Conservation (phyloP, 306 rosid species). For the Lathyrus tuberosus region DNA sequence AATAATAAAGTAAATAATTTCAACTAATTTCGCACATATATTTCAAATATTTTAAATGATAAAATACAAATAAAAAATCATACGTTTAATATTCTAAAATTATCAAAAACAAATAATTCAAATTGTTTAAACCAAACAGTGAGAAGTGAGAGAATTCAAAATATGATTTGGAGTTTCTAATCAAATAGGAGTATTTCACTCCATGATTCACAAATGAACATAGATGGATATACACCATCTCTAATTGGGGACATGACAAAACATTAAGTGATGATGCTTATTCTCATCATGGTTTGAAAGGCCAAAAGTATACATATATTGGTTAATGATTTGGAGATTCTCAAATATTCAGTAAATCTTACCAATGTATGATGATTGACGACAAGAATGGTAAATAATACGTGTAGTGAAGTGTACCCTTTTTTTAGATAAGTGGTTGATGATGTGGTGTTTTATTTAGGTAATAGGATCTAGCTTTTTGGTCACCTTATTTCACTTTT, state of each 20-base stretch:
- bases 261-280: neutral
- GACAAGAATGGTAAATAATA: conserved; percentile 21
- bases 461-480: conserved; percentile 27
- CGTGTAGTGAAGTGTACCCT: neutral
- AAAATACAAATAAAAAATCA: no score
- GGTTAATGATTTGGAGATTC: conserved; percentile 31
- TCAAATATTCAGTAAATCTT: conserved; percentile 31
- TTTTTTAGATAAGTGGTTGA: conserved; percentile 15
- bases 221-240: neutral
- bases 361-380: conserved; percentile 17
- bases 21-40: no score
- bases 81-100: no score
- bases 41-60: no score
- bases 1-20: no score
- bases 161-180: no score
- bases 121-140: no score
- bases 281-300: conserved; percentile 24
- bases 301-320: conserved; percentile 24
- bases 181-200: no score
- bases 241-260: neutral
- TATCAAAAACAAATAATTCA: no score
- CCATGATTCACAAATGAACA: no score
- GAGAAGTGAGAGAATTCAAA: no score
- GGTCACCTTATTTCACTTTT: neutral
- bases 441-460: conserved; percentile 30